These are phyloP conservation scores for Cercospora citrullina DNA, from an alignment of 2,329 filamentous ascomycete species.

Conservation along the genomic window DNA sequence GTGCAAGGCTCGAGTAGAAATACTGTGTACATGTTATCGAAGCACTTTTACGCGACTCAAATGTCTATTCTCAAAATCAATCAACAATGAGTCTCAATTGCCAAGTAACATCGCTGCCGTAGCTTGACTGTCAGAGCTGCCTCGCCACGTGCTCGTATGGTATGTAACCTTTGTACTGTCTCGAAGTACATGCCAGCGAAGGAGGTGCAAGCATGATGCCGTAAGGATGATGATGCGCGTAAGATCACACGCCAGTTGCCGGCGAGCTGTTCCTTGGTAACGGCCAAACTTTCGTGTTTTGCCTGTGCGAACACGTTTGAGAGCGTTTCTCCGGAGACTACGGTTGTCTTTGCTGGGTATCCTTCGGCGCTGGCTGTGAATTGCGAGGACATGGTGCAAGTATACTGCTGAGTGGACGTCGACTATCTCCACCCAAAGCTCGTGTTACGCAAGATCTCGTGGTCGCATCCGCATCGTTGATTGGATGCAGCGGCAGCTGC, in stretches of 20 bases:
- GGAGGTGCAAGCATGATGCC: not conserved
- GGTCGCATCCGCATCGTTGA: not conserved
- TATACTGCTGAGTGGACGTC: not conserved
- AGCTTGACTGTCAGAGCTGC: not conserved
- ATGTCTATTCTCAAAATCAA: not conserved
- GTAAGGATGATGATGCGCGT: slow-evolving; percentile 1
- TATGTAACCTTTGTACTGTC: not conserved
- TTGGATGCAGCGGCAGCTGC: not conserved
- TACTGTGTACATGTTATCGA: not conserved
- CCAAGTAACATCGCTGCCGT: not conserved
- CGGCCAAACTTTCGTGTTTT: not conserved
- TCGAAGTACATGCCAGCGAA: not conserved
- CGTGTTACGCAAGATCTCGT: not conserved
- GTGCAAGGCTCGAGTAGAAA: not conserved
- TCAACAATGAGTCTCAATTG: not conserved
- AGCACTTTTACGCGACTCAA: not conserved
- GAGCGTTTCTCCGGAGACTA: not conserved
- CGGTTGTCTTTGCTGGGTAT: not conserved
- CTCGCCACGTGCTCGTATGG: not conserved
- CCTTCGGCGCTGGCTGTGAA: not conserved
- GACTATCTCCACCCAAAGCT: not conserved
- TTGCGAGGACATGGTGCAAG: not conserved
- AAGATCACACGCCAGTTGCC: not conserved
- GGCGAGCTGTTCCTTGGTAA: slow-evolving; percentile 2
- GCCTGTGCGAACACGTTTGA: not conserved